Base-by-base conservation (phyloP, 2,329 filamentous ascomycete genomes). In the Leptographium wingfieldii region DNA sequence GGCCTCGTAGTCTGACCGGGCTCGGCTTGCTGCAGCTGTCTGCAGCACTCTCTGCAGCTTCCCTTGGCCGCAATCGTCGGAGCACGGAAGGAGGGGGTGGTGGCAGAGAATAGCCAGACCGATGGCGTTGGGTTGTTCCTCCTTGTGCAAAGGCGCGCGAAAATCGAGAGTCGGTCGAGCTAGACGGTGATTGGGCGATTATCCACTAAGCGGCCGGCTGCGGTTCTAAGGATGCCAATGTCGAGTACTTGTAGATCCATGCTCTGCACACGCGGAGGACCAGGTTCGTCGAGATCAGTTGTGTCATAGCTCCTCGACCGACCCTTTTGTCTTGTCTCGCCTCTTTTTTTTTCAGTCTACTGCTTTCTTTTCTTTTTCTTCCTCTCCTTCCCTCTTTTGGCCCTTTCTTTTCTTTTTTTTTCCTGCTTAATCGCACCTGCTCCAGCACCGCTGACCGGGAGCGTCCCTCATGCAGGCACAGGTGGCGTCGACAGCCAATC, bases 401-500 rank as follows among this genome's bases (percentile, higher is more conserved):
- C 16, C 5, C 48, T 38, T 55, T 54, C 49, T 46, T 55, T 59
- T 40, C 57, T 16, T 49, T 55, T 56, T 56, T 55, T 48, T 58
- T 38, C 27, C 10, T 9, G 33, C 33, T 35, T 35, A 58, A 29
- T 35, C 31, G 56, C 56, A 57, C 48, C n/a, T 40, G n/a, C 56
- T 52, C 16, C 56, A 40, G 22, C 57, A 16, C 56, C 25, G 31
- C 51, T 46, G 43, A 25, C 57, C 58, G 59, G 33, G 25, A 51
- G 43, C 22, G 62, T 60, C 59, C 61, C 62, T 62, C 61, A 63
- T 65, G 63, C 63, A 65, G 63, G 62, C 61, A 65, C 63, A 58
- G 22, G 55, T 58, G 46, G 59, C 56, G 16, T 27, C 27, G 40
- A 9, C 53, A 35, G 53, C 62, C 62, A 65, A 64, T 65, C 33